Base-by-base conservation (phyloP, 371 early-diverging fungal genomes). In the Rhizomucor pusillus region DNA sequence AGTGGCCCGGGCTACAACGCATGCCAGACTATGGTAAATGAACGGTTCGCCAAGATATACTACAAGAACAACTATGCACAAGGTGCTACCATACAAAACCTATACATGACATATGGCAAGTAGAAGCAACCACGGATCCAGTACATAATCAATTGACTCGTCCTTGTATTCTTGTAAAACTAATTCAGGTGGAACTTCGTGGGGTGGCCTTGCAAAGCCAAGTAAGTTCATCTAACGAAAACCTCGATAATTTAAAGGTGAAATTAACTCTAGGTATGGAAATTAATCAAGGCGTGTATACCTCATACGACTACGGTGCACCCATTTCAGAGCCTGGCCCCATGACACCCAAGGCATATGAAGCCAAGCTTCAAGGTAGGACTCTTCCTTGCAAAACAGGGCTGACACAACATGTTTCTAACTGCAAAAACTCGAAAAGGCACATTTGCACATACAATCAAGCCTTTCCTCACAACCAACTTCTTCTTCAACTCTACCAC, bases 301-400 rank as follows among this genome's bases (percentile, higher is more conserved):
- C 57, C 7, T 57, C 57, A 1, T 65, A 65, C 44, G 65, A 65
- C 24, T 65, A 65, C 50, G 65, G 57, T 43, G 65, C 57, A 3
- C 50, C 60, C 13, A 65, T 65, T 16, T 29, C 49, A 16, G 65
- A 65, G 20, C 46, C 60, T 4, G 61, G 65, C 43, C 54, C 51
- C 9, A 52, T 65, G 34, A 52, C 52, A n/a, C 37, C 52, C 10
- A 65, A 65, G 45, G 50, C 33, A 3, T 54, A 57, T 10, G 65
- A 65, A 24, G 36, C 47, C 35, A 65, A 65, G 45, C 36, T 65
- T 9, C 60, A 57, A 57, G 57, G 57, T 48, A 50, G 33, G n/a
- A 1, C 36, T 33, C 40, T 11, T 23, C 39, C 18, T 25, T n/a
- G 33, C n/a, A n/a, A n/a, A n/a, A n/a, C n/a, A n/a, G n/a, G n/a